Percentiles rank a stretch among this genome's conserved stretches.
Evolutionary conservation across 148 eudicot genomes (phyloP).

Genomic region (Diospyros lotus): DNA sequence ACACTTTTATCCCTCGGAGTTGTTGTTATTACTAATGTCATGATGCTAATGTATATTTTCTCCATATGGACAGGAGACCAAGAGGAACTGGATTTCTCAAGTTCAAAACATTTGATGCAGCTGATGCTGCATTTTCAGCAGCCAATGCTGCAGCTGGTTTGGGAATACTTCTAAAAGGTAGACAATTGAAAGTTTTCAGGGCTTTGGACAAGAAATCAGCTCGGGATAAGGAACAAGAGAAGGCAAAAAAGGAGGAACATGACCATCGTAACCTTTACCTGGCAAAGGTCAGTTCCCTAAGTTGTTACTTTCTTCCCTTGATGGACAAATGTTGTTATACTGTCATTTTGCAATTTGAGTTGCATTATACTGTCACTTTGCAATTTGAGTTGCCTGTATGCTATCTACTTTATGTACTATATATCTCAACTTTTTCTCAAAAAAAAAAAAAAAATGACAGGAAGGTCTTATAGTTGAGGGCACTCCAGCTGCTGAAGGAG

Average conservation of each 20-base stretch:
- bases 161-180: conserved; percentile 77
- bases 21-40: neutral
- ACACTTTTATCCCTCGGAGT: neutral
- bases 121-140: conserved; percentile 71
- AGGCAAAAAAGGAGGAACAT: conserved; percentile 62
- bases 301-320: neutral
- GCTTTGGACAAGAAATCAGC: conserved; percentile 93
- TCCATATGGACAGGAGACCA: conserved; percentile 64
- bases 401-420: neutral
- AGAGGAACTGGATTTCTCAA: conserved; percentile 94
- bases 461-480: conserved; percentile 93
- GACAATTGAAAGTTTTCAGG: conserved; percentile 75
- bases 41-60: conserved; percentile 7
- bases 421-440: neutral
- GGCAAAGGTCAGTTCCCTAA: conserved; percentile 55
- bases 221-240: conserved; percentile 59
- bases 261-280: conserved; percentile 93
- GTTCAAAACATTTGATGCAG: conserved; percentile 55
- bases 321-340: neutral
- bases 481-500: conserved; percentile 93
- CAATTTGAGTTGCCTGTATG: neutral
- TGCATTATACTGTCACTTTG: neutral
- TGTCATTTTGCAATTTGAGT: conserved; percentile 2
- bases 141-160: conserved; percentile 62
- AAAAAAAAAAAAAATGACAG: conserved; percentile 22